phyloP scores from a whole-genome alignment of 2,329 filamentous ascomycete species.

The Cladorrhinum sp. region DNA sequence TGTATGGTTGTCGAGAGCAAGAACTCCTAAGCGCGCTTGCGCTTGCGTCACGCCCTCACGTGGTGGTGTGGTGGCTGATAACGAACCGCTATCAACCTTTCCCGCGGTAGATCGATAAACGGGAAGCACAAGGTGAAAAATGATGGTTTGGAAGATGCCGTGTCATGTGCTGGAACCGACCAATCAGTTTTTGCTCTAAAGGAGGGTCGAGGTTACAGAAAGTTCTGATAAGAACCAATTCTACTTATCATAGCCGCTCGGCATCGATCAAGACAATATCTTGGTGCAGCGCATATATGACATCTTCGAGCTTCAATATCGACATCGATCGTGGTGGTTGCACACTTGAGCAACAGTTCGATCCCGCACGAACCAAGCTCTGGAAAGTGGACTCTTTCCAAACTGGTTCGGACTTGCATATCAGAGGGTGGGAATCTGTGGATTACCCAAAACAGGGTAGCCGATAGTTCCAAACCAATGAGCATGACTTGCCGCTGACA shows the following conservation, averaged over 20 bases:
- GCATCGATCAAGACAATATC: background rate
- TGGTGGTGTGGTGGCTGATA: background rate
- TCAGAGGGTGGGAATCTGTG: conserved; percentile 5
- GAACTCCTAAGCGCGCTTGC: background rate
- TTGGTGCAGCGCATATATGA: background rate
- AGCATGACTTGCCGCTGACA: background rate
- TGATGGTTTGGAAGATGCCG: conserved; percentile 1
- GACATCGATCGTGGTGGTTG: background rate
- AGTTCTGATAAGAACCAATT: background rate
- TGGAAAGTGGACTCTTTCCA: conserved; percentile 8
- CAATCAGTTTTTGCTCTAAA: background rate
- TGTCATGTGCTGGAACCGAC: conserved; percentile 2
- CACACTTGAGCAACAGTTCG: background rate
- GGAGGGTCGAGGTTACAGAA: background rate
- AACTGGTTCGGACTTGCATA: conserved; percentile 13
- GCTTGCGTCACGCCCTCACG: background rate
- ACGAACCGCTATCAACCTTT: background rate
- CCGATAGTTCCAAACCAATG: background rate
- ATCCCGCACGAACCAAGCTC: background rate
- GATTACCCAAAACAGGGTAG: conserved; percentile 17
- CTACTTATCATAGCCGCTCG: background rate
- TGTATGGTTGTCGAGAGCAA: background rate
- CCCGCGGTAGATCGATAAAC: background rate
- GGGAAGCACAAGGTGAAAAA: background rate
- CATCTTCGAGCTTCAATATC: background rate